Evolutionary conservation across 345 rosid species (phyloP), one percentile per base, ranked within the genome.

Genomic region (Hibiscus syriacus): DNA sequence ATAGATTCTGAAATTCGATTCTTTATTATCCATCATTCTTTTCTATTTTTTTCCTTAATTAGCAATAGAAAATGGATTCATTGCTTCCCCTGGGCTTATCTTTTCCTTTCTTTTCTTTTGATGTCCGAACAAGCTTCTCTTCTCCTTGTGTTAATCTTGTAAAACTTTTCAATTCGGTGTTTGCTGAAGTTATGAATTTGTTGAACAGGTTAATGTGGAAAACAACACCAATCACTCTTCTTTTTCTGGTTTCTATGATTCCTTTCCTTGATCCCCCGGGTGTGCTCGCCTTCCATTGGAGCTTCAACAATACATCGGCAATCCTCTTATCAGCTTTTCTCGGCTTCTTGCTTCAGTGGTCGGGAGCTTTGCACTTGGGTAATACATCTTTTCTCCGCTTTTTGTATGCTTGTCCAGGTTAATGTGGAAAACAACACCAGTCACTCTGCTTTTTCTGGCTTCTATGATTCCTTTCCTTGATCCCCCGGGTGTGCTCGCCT

Each of bases 271-370:
- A 94, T 66, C 96, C 99, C 0, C 88, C 97, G 1, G 97, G 97
- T 17, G 90, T 89, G 52, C 71, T 94, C 17, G 77, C 90, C 23
- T 94, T 85, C 56, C 54, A 80, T 4, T 94, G 96, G 99, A 86
- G 76, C 76, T 73, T 79, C 66, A 64, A 43, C 38, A 94, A 84
- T 57, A 86, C 92, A 8, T 55, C 68, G 2, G 84, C 85, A 25
- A 89, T 94, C 72, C 81, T 94, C 27, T 0, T 74, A 38, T 94
- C 99, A 2, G 95, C 97, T 66, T 29, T 90, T 72, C 88, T 94
- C 4, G 97, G 97, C 12, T 91, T 94, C 85, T 83, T 91, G 85
- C 99, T 94, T 79, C 97, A 91, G 72, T 94, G 97, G 97, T 94
- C 97, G 0, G 99, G 96, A 57, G 97, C 99, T 62, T 84, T 91